Percentiles rank a stretch among this genome's conserved stretches.
phyloP scores from a whole-genome alignment of 352 stramenopile species.

The Globisporangium splendens region DNA sequence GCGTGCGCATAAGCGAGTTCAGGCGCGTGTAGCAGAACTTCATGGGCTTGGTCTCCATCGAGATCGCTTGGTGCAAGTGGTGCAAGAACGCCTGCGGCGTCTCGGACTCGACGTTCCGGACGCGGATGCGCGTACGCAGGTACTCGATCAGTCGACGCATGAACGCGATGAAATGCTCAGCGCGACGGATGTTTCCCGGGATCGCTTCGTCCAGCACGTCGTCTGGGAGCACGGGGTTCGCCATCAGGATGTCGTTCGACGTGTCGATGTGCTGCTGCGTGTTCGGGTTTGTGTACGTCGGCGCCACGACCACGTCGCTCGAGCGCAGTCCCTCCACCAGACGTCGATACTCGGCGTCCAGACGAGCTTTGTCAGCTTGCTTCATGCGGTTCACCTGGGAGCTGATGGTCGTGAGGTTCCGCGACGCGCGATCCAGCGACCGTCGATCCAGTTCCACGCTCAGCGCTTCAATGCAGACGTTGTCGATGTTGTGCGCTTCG shows the following conservation, averaged over 20 bases:
- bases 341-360: conserved; percentile 95
- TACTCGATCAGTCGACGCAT: conserved; percentile 97
- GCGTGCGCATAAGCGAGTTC: conserved; percentile 93
- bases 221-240: conserved; percentile 81
- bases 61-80: conserved; percentile 90
- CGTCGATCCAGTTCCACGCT: conserved; percentile 94
- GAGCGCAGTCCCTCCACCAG: conserved; percentile 95
- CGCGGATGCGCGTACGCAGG: conserved; percentile 72
- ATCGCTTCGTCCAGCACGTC: conserved; percentile 97
- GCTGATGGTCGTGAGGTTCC: conserved; percentile 83
- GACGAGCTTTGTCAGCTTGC: conserved; percentile 83
- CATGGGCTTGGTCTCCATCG: conserved; percentile 96
- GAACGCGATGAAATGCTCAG: conserved; percentile 98
- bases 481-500: conserved; percentile 99
- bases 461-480: conserved; percentile 98
- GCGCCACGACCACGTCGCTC: conserved; percentile 71
- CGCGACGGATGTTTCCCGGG: conserved; percentile 96
- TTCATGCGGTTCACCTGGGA: conserved; percentile 87
- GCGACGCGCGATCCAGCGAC: conserved; percentile 89
- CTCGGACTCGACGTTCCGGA: conserved; percentile 94
- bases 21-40: conserved; percentile 98
- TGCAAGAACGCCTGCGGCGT: conserved; percentile 97
- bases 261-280: conserved; percentile 47
- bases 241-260: conserved; percentile 61
- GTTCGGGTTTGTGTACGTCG: conserved; percentile 38